Base-by-base conservation (phyloP, 2,329 filamentous ascomycete genomes). In the Exophiala aquamarina region DNA sequence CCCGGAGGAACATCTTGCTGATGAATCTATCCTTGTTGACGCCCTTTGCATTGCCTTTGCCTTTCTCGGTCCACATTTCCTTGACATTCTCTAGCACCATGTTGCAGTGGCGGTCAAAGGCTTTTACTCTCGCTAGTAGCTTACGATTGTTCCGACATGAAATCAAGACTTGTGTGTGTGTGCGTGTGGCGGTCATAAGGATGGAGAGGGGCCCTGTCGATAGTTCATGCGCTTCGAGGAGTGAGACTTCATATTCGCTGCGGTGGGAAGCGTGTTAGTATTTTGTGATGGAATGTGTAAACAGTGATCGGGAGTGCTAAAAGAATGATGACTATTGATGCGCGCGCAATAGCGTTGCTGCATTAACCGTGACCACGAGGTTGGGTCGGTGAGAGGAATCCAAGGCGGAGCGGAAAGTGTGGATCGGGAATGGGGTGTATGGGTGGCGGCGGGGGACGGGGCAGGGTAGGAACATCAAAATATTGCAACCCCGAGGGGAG, bases 1-100 rank as follows among this genome's bases (percentile, higher is more conserved):
- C 89, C 67, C 89, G 77, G 57, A 95, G 70, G 69, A 95, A 94
- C 91, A 96, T 92, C 76, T 96, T 96, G 79, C 89, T 95, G 64
- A 97, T 93, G 71, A 96, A 96, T 33, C 93, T 79, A 71, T 98
- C 93, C 82, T 97, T 96, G 76, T 98, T 98, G 54, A 97, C 89
- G 46, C 91, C 91, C 73, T 90, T 91, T 76, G 92, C 93, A 58
- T 92, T 92, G 57, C 84, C 86, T 63, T 88, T 78, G 52, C 83
- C 77, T 46, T 87, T 93, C 74, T 98, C 93, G 8, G 91, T 96
- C 93, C 93, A 98, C 92, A 98, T 97, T 75, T 98, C 93, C 78
- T 94, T 94, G 34, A 94, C 90, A 60, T 95, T 95, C 76, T 95
- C 90, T 38, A 96, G 77, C 3, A 95, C 88, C 93, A 98, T 97